Evolutionary conservation across 148 eudicot genomes (phyloP).

Genomic region (Arctostaphylos glauca): DNA sequence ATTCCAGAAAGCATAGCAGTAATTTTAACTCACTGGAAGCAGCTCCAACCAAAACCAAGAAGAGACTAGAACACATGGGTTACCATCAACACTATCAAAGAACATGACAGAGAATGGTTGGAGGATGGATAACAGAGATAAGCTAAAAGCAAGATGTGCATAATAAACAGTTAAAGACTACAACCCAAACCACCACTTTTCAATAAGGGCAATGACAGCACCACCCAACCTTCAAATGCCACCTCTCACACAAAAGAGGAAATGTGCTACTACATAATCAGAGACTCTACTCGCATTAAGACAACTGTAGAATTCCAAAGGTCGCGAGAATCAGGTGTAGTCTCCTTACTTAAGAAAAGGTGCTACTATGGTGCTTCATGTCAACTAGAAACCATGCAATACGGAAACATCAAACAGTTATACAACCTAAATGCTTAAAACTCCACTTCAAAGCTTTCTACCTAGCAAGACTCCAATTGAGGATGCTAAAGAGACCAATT

Average conservation of each 20-base stretch:
- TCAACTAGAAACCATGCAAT: not conserved
- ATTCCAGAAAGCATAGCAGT: not conserved
- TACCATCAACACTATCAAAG: not conserved
- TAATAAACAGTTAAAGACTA: not conserved
- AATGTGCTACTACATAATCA: not conserved
- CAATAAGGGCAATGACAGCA: not conserved
- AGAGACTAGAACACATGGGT: not conserved
- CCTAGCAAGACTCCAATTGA: not conserved
- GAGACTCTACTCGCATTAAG: not conserved
- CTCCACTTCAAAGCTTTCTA: conserved; percentile 3
- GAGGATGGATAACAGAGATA: not conserved
- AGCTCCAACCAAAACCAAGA: not conserved
- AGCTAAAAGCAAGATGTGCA: not conserved
- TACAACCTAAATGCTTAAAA: not conserved
- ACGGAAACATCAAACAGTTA: not conserved
- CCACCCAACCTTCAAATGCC: conserved; percentile 3
- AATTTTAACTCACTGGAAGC: not conserved
- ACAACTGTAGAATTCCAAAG: not conserved
- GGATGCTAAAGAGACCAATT: not conserved
- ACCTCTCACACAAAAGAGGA: not conserved
- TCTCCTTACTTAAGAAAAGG: not conserved
- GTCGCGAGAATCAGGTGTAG: not conserved
- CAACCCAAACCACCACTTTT: not conserved
- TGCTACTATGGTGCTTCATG: not conserved
- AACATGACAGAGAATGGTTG: not conserved